A percentile compares a stretch with the other conserved stretches of the same genome.
Conservation (phyloP, 2,329 filamentous ascomycete species). For the Cercospora sesami region DNA sequence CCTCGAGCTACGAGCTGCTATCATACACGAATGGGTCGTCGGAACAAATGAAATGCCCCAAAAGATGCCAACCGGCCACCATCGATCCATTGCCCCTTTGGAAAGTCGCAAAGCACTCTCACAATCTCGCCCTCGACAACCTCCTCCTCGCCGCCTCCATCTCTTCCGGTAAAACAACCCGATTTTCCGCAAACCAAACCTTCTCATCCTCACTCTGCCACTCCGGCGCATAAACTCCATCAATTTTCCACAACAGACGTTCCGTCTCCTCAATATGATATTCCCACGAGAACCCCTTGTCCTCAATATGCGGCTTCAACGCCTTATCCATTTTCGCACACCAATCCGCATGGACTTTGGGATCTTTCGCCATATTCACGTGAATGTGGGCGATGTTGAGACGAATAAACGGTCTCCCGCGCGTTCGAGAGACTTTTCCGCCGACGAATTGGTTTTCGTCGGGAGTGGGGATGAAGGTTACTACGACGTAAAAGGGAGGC, state of each 20-base stretch:
- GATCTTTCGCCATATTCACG: conserved; percentile 26
- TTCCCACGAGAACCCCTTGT: conserved; percentile 50
- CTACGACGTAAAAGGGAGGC: conserved; percentile 49
- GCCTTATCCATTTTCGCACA: conserved; percentile 35
- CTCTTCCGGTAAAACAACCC: conserved; percentile 19
- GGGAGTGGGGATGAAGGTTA: conserved; percentile 42
- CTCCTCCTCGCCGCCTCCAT: conserved; percentile 16
- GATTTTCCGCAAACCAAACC: conserved; percentile 27
- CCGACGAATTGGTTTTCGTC: conserved; percentile 37
- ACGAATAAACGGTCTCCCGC: conserved; percentile 41
- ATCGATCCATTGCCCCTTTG: background rate
- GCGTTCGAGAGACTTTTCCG: conserved; percentile 29
- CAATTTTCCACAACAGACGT: conserved; percentile 47
- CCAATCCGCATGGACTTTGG: conserved; percentile 25
- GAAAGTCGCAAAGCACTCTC: background rate
- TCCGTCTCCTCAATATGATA: conserved; percentile 45
- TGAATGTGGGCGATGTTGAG: conserved; percentile 42
- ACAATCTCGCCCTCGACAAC: background rate
- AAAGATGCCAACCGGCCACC: background rate
- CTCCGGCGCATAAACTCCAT: conserved; percentile 44
- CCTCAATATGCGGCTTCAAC: conserved; percentile 45
- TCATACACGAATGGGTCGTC: background rate
- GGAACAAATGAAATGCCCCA: too few species aligned
- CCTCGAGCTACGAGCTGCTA: background rate
- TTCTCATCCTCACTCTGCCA: conserved; percentile 38